phyloP scores from a whole-genome alignment of 257 asterid genomes.

The Solanum sejunctum region DNA sequence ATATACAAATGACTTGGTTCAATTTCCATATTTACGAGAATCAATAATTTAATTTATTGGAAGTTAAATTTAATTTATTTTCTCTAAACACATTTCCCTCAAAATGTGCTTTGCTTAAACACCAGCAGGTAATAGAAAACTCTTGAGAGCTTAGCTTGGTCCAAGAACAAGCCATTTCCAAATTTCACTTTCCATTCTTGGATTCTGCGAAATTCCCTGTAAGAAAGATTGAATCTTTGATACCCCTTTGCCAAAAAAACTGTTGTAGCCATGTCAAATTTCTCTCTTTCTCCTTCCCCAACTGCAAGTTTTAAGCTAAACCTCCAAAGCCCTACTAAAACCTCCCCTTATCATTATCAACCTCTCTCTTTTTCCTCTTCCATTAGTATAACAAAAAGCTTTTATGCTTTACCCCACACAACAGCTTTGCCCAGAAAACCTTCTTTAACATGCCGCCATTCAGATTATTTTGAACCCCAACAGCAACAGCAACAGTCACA shows the following conservation, averaged over 20 bases:
- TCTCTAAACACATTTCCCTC: not conserved
- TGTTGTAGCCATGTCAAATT: constrained; percentile 19
- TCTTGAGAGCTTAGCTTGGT: not conserved
- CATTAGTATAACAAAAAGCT: not conserved
- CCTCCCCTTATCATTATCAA: not conserved
- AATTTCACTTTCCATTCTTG: not conserved
- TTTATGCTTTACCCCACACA: constrained; percentile 8
- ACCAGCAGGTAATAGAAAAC: not conserved
- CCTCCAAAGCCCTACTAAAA: constrained; percentile 31
- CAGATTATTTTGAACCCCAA: constrained; percentile 46
- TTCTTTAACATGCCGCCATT: constrained; percentile 30
- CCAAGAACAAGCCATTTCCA: not conserved
- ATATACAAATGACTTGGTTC: no score
- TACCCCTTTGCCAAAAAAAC: not conserved
- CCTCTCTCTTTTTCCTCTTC: not conserved
- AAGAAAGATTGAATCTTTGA: not conserved
- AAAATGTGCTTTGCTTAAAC: not conserved
- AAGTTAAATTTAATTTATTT: not conserved
- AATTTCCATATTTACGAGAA: no score
- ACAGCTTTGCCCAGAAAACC: constrained; percentile 1
- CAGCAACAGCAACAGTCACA: constrained; percentile 23
- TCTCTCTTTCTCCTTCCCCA: constrained; percentile 27
- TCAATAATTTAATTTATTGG: no score
- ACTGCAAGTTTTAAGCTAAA: constrained; percentile 14
- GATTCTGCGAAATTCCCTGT: not conserved